Evolutionary conservation across 306 rosid genomes (phyloP), one percentile per base, ranked within the genome.

Genomic region (Acmispon strigosus): DNA sequence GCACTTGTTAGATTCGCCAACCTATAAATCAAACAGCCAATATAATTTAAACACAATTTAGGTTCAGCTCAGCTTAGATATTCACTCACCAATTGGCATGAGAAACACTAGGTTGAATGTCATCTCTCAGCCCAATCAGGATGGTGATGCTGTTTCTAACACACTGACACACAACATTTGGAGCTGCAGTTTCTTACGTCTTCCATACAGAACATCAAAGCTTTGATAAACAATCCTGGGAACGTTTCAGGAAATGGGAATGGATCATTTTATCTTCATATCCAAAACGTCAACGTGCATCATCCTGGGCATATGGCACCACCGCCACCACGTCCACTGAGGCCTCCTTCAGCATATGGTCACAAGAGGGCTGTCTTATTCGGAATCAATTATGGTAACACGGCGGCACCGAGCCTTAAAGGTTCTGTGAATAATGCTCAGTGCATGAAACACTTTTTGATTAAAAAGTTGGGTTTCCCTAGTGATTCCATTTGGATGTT

Each of bases 371-470:
- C 83, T n/a, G 71, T 79, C 39, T 41, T 79, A 52, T 44, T 79
- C 67, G 83, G 83, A 10, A 79, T 73, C 51, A 59, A 43, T 52
- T 79, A 73, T 66, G 66, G 39, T 7, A 7, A 66, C 11, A 6
- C 65, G 1, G n/a, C 6, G 0, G 27, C 49, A 50, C 45, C 17
- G 17, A 63, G 13, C 10, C 58, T 73, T 15, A 66, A 76, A 44
- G 87, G 91, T 62, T 77, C 86, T 48, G 48, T 73, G 12, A 82
- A 77, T 52, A 87, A 88, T 45, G 85, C 79, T 63, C 59, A 22
- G n/a, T 66, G 53, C 83, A 80, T 88, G 85, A 84, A 62, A 69
- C 42, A 80, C 57, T 86, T 88, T 53, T 83, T 88, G 7, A 59
- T 55, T 7, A 34, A 80, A 16, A 78, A 74, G 52, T 69, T 74